Evolutionary conservation across 805 yeast species (phyloP), one percentile per base, ranked within the genome.

Genomic region (Zygoascus ofunaensis): DNA sequence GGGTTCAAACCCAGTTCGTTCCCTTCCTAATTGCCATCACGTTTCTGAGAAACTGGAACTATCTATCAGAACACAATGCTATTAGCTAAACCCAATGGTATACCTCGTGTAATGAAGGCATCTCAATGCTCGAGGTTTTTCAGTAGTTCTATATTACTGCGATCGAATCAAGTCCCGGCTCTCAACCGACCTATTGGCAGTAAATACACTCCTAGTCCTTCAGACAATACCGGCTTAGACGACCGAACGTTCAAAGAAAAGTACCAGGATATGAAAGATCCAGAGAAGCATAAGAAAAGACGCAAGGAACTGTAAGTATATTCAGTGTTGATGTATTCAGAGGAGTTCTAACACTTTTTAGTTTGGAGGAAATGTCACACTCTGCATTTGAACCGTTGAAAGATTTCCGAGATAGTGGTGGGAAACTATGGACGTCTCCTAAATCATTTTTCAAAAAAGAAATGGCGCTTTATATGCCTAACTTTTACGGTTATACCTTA

Each of bases 341-440:
- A n/a, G n/a, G n/a, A n/a, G n/a, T n/a, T n/a, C n/a, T n/a, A n/a
- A n/a, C n/a, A 15, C 36, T 10, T 12, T n/a, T 33, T 12, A 33
- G n/a, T 33, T n/a, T 12, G 53, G 67, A 51, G 24, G 87, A 82
- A 62, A 71, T 81, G 51, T 73, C 80, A 21, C 76, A 74, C 51
- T 78, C 85, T 22, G 80, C 83, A n/a, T 72, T 79, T 71, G 73
- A 76, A 50, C 82, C 80, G 47, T 69, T 80, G 57, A 75, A 76
- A 55, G 71, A 74, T 2, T 80, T 77, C 57, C 69, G 80, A 40
- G 81, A 80, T 53, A 84, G 90, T 2, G 74, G 79, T 33, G 98
- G 97, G 20, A 87, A 87, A 63, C 70, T 89, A 50, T 92, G 87
- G 66, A 67, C 73, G 15, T 76, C 95, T 0, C 97, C 97, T 1